phyloP scores from a whole-genome alignment of 768 basidiomycete species.

The Tephrocybe sp. region DNA sequence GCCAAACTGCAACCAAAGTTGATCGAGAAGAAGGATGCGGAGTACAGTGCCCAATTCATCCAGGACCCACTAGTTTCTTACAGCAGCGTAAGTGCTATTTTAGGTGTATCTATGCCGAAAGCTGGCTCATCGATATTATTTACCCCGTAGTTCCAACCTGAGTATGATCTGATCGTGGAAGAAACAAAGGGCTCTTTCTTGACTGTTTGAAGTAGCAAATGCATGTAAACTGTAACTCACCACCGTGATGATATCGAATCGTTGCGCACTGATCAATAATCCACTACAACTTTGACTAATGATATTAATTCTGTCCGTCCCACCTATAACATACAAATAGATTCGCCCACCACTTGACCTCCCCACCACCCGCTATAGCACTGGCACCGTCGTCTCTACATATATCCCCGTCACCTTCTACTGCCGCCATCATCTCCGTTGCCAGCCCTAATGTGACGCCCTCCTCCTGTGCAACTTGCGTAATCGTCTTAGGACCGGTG shows the following conservation, averaged over 20 bases:
- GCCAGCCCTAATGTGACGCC: slow-evolving; percentile 69
- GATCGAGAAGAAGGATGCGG: slow-evolving; percentile 23
- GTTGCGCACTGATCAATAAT: too few relatives aligned
- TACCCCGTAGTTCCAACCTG: slow-evolving; percentile 24
- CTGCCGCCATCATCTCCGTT: slow-evolving; percentile 72
- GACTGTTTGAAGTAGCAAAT: slow-evolving; percentile 16
- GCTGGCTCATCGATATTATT: background rate
- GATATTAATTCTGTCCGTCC: background rate
- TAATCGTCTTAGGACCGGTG: slow-evolving; percentile 51
- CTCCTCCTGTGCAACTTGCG: slow-evolving; percentile 73
- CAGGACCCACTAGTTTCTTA: slow-evolving; percentile 19
- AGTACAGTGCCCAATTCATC: slow-evolving; percentile 20
- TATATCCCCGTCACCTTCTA: slow-evolving; percentile 68
- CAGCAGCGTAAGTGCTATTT: slow-evolving; percentile 11
- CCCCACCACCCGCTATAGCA: slow-evolving; percentile 42
- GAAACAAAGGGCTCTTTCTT: slow-evolving; percentile 26
- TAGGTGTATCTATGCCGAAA: background rate
- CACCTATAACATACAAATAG: slow-evolving; percentile 53
- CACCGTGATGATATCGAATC: too few relatives aligned
- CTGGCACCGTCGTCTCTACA: slow-evolving; percentile 68
- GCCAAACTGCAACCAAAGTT: slow-evolving; percentile 19
- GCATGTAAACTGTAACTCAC: background rate
- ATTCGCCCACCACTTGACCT: slow-evolving; percentile 75
- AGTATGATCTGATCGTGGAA: slow-evolving; percentile 22
- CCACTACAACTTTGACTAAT: background rate